Evolutionary conservation across 169 alveolate species (phyloP).

Genomic region (Plasmodium inui): DNA sequence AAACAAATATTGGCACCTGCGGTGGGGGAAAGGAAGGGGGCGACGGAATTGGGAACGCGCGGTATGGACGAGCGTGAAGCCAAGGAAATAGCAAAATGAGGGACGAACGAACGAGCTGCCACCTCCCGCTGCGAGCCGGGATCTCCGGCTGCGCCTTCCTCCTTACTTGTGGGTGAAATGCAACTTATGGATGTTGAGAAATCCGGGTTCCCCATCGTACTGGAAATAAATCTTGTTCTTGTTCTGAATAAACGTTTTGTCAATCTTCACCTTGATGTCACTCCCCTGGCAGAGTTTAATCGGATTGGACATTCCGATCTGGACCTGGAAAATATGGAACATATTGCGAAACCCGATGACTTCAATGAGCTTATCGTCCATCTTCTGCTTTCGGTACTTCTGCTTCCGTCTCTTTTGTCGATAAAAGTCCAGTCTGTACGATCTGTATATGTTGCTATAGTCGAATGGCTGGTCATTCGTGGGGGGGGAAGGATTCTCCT

Average conservation of each 20-base stretch:
- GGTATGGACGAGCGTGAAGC: background rate
- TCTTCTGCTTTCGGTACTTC: slow-evolving; percentile 76
- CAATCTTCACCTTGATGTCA: slow-evolving; percentile 46
- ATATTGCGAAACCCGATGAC: slow-evolving; percentile 84
- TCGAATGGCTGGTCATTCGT: slow-evolving; percentile 3
- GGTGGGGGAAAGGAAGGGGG: background rate
- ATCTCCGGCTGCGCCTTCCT: background rate
- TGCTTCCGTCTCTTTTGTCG: slow-evolving; percentile 26
- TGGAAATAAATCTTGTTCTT: slow-evolving; percentile 58
- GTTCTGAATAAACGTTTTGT: slow-evolving; percentile 29
- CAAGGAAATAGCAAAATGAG: background rate
- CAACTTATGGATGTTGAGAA: slow-evolving; percentile 50
- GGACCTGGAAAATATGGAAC: slow-evolving; percentile 84
- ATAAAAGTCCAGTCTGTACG: slow-evolving; percentile 43
- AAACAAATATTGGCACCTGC: slow-evolving; percentile 73
- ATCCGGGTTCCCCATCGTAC: slow-evolving; percentile 66
- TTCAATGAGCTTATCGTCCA: slow-evolving; percentile 84
- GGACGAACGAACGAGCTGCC: background rate
- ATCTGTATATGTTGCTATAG: slow-evolving; percentile 49
- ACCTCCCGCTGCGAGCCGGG: background rate
- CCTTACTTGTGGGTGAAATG: slow-evolving; percentile 72
- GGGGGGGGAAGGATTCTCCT: background rate
- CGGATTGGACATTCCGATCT: slow-evolving; percentile 67
- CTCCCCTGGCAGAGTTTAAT: slow-evolving; percentile 57
- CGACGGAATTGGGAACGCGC: background rate